Evolutionary conservation across 2,329 filamentous ascomycete species (phyloP).

Genomic region (Knufia petricola): DNA sequence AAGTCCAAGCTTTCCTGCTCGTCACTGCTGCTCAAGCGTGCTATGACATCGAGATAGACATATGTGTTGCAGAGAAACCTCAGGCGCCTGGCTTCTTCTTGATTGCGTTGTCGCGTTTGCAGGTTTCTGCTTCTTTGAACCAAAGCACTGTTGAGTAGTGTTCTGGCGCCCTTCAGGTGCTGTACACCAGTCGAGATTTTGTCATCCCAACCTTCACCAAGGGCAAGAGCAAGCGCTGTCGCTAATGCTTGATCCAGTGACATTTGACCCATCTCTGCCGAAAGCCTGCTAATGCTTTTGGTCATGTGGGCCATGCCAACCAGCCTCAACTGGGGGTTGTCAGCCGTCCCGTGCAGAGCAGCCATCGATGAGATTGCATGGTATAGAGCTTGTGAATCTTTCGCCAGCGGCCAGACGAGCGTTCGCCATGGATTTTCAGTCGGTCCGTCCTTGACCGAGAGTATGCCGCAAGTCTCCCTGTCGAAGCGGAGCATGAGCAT

Average conservation of each 20-base stretch:
- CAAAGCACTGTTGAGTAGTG: slow-evolving; percentile 52
- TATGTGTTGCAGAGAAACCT: slow-evolving; percentile 62
- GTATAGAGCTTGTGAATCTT: slow-evolving; percentile 54
- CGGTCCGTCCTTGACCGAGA: slow-evolving; percentile 60
- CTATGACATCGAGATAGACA: slow-evolving; percentile 66
- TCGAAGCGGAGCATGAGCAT: slow-evolving; percentile 56
- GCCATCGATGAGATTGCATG: slow-evolving; percentile 61
- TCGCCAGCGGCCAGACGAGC: slow-evolving; percentile 58
- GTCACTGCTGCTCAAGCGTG: slow-evolving; percentile 54
- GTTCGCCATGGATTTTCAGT: slow-evolving; percentile 64
- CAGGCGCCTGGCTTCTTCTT: slow-evolving; percentile 37
- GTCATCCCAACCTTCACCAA: slow-evolving; percentile 62
- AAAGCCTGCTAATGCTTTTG: slow-evolving; percentile 51
- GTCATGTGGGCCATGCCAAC: slow-evolving; percentile 61
- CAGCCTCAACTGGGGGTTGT: slow-evolving; percentile 47
- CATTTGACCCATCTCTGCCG: slow-evolving; percentile 53
- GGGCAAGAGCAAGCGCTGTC: slow-evolving; percentile 59
- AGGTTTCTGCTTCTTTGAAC: slow-evolving; percentile 33
- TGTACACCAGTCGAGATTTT: slow-evolving; percentile 60
- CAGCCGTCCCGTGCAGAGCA: slow-evolving; percentile 48
- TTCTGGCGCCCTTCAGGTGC: slow-evolving; percentile 58
- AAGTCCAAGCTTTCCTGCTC: slow-evolving; percentile 49
- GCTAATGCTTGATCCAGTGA: slow-evolving; percentile 49
- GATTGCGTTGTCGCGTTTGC: slow-evolving; percentile 21
- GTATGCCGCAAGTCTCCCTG: slow-evolving; percentile 57